Evolutionary conservation across 2,329 filamentous ascomycete species (phyloP).

Genomic region (Venturia asperata): DNA sequence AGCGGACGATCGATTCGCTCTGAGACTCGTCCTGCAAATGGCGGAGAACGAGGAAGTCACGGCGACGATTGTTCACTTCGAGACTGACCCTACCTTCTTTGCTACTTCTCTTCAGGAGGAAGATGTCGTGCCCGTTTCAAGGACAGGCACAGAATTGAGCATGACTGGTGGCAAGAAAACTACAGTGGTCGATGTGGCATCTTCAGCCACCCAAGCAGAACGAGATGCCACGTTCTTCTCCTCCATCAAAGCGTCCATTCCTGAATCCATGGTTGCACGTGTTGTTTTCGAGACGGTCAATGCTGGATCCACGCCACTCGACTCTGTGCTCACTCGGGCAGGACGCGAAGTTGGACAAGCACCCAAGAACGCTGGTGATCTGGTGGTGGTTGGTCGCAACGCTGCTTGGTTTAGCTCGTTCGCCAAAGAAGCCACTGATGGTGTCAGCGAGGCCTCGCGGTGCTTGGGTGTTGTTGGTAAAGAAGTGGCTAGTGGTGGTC

Average conservation of each 20-base stretch:
- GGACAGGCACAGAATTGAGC: conserved; percentile 20
- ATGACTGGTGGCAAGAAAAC: conserved; percentile 13
- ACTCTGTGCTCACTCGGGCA: conserved; percentile 47
- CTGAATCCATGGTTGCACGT: conserved; percentile 43
- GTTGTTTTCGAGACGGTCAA: conserved; percentile 52
- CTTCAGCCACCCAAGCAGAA: conserved; percentile 27
- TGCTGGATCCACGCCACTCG: conserved; percentile 33
- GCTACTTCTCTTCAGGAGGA: neutral
- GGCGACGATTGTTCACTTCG: conserved; percentile 63
- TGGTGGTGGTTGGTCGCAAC: conserved; percentile 59
- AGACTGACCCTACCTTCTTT: conserved; percentile 27
- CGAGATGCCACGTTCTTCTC: conserved; percentile 51
- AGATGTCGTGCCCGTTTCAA: conserved; percentile 18
- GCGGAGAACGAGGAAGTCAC: conserved; percentile 72
- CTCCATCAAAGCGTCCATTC: conserved; percentile 49
- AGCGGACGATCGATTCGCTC: conserved; percentile 69
- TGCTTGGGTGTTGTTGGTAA: conserved; percentile 56
- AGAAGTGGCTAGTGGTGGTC: conserved; percentile 49
- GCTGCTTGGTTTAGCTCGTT: conserved; percentile 21
- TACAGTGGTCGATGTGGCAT: conserved; percentile 7
- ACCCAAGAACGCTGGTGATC: conserved; percentile 60
- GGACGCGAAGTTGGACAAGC: conserved; percentile 53
- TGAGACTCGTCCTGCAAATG: conserved; percentile 76
- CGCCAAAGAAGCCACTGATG: conserved; percentile 28
- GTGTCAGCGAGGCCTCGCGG: conserved; percentile 33